Evolutionary conservation across 257 asterid species (phyloP).

Genomic region (Solanum gandarillasii): DNA sequence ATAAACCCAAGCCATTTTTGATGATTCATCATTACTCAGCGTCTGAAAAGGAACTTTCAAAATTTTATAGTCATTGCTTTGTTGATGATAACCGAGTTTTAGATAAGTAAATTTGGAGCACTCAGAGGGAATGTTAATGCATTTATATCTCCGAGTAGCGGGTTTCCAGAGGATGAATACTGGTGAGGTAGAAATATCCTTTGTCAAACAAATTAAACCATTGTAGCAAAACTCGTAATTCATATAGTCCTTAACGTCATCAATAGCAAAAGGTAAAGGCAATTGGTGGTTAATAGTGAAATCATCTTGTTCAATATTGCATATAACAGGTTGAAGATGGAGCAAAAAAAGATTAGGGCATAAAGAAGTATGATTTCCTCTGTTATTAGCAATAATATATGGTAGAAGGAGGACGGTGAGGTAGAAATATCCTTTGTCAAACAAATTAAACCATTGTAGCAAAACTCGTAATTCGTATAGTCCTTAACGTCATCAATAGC

Average conservation of each 20-base stretch:
- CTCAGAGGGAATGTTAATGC: not conserved
- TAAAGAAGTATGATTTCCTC: not conserved
- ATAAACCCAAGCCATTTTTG: too few species aligned
- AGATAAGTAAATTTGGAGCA: too few species aligned
- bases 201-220: not conserved
- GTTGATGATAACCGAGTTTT: too few species aligned
- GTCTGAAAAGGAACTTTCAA: too few species aligned
- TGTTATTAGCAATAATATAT: not conserved
- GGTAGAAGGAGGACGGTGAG: not conserved
- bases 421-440: too few species aligned
- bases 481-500: too few species aligned
- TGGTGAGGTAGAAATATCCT: not conserved
- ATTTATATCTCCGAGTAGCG: not conserved
- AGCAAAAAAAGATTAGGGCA: not conserved
- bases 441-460: too few species aligned
- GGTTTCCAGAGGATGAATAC: not conserved
- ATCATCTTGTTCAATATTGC: not conserved
- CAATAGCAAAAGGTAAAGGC: not conserved
- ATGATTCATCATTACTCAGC: too few species aligned
- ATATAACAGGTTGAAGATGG: not conserved
- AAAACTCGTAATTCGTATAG: too few species aligned
- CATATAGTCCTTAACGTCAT: not conserved
- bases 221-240: not conserved
- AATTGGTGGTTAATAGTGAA: not conserved
- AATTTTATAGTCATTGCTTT: too few species aligned